Evolutionary conservation across 352 stramenopile genomes (phyloP).

Genomic region (Phytophthora multivora): DNA sequence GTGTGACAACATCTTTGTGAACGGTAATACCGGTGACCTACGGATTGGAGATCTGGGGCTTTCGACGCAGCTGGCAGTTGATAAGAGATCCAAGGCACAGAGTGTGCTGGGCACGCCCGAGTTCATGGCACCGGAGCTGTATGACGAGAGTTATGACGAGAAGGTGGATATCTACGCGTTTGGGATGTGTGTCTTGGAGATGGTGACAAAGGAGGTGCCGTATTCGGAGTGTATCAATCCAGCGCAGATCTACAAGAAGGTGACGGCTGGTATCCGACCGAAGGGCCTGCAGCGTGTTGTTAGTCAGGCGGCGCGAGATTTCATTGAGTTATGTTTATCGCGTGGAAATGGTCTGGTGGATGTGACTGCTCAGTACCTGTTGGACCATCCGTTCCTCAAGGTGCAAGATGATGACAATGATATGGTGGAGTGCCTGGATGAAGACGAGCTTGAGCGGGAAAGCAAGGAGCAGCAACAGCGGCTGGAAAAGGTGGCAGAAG

Average conservation of each 20-base stretch:
- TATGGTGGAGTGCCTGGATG: slow-evolving; percentile 74
- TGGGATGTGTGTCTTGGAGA: slow-evolving; percentile 99
- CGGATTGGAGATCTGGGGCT: slow-evolving; percentile 98
- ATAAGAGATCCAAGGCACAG: slow-evolving; percentile 80
- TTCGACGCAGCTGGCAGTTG: slow-evolving; percentile 78
- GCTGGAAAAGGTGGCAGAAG: slow-evolving; percentile 56
- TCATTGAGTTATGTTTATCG: slow-evolving; percentile 86
- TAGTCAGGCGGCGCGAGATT: slow-evolving; percentile 74
- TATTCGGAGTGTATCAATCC: slow-evolving; percentile 97
- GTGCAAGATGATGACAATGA: slow-evolving; percentile 78
- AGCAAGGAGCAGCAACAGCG: slow-evolving; percentile 53
- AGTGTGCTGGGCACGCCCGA: slow-evolving; percentile 98
- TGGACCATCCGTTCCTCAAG: slow-evolving; percentile 80
- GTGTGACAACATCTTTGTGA: slow-evolving; percentile 99
- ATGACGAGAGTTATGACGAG: slow-evolving; percentile 98
- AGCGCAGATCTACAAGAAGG: slow-evolving; percentile 92
- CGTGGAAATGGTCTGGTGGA: slow-evolving; percentile 81
- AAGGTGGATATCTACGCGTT: slow-evolving; percentile 99
- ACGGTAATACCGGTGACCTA: slow-evolving; percentile 97
- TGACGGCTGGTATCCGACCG: slow-evolving; percentile 83
- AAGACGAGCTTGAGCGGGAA: slow-evolving; percentile 69
- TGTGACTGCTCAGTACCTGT: slow-evolving; percentile 81
- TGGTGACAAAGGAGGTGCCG: slow-evolving; percentile 98
- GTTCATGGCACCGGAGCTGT: slow-evolving; percentile 99
- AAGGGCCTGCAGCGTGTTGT: slow-evolving; percentile 75